A percentile compares a stretch with the other conserved stretches of the same genome.
These are phyloP conservation scores for Globisporangium yorkense DNA, from an alignment of 352 stramenopile species.

Conservation along the genomic window DNA sequence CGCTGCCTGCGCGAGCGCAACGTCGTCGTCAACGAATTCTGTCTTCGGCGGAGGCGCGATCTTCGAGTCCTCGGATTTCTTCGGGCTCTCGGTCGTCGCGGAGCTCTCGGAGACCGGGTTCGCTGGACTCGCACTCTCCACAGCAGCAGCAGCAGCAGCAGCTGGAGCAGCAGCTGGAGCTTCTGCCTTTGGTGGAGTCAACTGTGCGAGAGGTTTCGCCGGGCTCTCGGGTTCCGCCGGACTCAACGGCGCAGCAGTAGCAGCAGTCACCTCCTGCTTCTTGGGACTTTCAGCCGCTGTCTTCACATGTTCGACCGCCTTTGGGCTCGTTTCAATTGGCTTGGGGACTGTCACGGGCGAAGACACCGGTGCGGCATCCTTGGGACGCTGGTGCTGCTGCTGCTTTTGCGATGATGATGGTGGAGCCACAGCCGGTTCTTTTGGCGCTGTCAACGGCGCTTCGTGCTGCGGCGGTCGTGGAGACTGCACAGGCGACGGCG, in stretches of 20 bases:
- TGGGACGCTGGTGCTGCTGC: conserved; percentile 8
- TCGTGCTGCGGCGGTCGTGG: background rate
- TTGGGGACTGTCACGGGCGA: background rate
- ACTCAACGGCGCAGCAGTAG: conserved; percentile 1
- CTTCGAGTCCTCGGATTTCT: conserved; percentile 3
- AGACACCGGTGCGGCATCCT: conserved; percentile 1
- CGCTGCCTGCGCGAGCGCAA: conserved; percentile 20
- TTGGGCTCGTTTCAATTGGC: background rate
- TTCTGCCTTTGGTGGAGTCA: background rate
- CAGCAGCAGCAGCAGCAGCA: background rate
- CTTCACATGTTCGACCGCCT: background rate
- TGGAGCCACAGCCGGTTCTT: conserved; percentile 7
- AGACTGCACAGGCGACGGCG: background rate
- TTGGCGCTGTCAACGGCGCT: conserved; percentile 4
- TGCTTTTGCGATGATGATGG: background rate
- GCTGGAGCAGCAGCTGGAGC: background rate
- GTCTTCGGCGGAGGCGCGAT: conserved; percentile 14
- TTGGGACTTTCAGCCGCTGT: background rate
- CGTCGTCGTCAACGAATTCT: conserved; percentile 19
- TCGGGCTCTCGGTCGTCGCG: background rate
- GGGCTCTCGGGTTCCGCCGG: conserved; percentile 11
- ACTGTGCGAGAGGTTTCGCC: background rate
- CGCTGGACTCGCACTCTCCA: conserved; percentile 3
- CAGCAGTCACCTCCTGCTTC: conserved; percentile 4
- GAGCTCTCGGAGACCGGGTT: background rate